These are phyloP conservation scores for Zea mays DNA, from an alignment of 176 grass and related monocot species.

Conservation along the genomic window Zm-B73-REFERENCE-NAM-5.0 NC_050101.1:169755501-169756000, in stretches of 20 bases:
- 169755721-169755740: conserved; percentile 59
- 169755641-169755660: background rate
- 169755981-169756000: too few species aligned
- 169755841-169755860: too few species aligned
- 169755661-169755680: conserved; percentile 5
- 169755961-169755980: too few species aligned
- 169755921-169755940: too few species aligned
- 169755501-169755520: conserved; percentile 50
- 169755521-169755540: conserved; percentile 31
- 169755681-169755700: conserved; percentile 36
- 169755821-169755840: too few species aligned
- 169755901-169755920: too few species aligned
- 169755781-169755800: background rate
- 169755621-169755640: conserved; percentile 12
- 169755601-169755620: background rate
- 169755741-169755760: conserved; percentile 69
- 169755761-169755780: conserved; percentile 12
- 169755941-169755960: too few species aligned
- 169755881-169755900: too few species aligned
- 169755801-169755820: background rate
- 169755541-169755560: conserved; percentile 43
- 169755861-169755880: too few species aligned
- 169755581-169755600: conserved; percentile 16
- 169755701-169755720: conserved; percentile 34
- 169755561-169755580: background rate